Evolutionary conservation across 2,329 filamentous ascomycete genomes (phyloP), one percentile per base, ranked within the genome.

Genomic region (Cercospora brassicicola): DNA sequence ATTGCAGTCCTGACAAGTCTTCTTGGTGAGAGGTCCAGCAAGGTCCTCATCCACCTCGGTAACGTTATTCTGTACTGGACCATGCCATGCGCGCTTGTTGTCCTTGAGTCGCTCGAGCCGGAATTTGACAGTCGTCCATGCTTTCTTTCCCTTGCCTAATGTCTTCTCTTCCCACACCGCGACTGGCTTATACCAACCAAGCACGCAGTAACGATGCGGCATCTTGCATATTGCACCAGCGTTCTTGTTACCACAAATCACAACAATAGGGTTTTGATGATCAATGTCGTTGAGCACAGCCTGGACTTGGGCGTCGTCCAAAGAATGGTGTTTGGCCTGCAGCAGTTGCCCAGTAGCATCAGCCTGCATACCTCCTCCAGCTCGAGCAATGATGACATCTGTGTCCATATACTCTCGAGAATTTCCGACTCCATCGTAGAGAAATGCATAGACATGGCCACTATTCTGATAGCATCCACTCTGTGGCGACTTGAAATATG

Each of bases 131-230:
- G 83, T 82, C 0, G 76, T 78, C 5, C 76, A 73, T 10, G 62
- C 62, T 51, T 72, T 76, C 10, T 62, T 60, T 15, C 68, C 69
- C 55, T 73, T 81, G 0, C 81, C 76, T 0, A 79, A 69, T 4
- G 80, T 80, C 67, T 82, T 84, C 72, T 94, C 91, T 10, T 79
- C 82, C 91, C 91, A 94, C 0, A 92, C 81, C 59, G 90, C 81
- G 0, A 89, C 90, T 11, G 91, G 81, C 59, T 88, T 86, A 76
- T 91, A 93, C 76, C 84, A 88, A n/a, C 83, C 89, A 51, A 93
- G 81, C 0, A 92, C 87, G 65, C 85, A 88, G 73, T 89, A 93
- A 0, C 84, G 80, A 66, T 89, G 82, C 0, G 86, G 85, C 7
- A 89, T 80, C 28, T 82, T 79, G 1, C 82, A 83, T 0, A 82